Base-by-base conservation (phyloP, 306 rosid genomes). In the Fagus sylvatica region DNA sequence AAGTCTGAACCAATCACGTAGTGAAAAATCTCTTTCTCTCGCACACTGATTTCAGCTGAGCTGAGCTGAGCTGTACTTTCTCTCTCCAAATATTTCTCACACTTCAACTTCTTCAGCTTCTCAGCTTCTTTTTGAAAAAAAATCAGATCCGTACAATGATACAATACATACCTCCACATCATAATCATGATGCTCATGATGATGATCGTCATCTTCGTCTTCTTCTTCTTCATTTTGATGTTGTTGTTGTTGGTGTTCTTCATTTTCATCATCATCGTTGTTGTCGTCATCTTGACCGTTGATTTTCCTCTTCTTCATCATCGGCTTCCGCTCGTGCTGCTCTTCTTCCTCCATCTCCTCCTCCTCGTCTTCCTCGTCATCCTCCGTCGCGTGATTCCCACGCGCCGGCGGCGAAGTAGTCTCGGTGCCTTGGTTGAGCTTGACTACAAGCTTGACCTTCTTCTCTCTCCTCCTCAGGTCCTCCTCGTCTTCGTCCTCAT, bases 401-500 rank as follows among this genome's bases (percentile, higher is more conserved):
- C 94, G 94, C 88, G 88, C 37, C 57, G 34, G 51, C 10, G 78
- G 72, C 22, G 53, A 54, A 4, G 76, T 17, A 17, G 79, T 79
- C 34, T 71, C 84, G 22, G 77, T 70, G 2, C 81, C 88, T 39
- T 87, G 93, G 81, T 88, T 89, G 2, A 95, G 90, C 97, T 93
- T 96, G 71, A 78, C 89, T 4, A 95, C 93, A 12, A 96, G 91
- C 90, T 93, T 93, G 5, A 96, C 83, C 90, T 96, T 96, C 94
- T 89, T 92, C 94, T 91, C 90, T 72, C 88, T 87, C 61, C 91
- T 81, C 75, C 88, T 75, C 78, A 87, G 87, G 64, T 91, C 93
- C 7, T 89, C 98, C 30, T 95, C 97, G 0, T 91, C 98, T 16
- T 91, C 96, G 4, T 89, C 91, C 16, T 89, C 93, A 3, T 87